Percentiles rank a stretch among this genome's conserved stretches.
Evolutionary conservation across 192 early-diverging fungal genomes (phyloP).

Genomic region (Lobosporangium transversale): DNA sequence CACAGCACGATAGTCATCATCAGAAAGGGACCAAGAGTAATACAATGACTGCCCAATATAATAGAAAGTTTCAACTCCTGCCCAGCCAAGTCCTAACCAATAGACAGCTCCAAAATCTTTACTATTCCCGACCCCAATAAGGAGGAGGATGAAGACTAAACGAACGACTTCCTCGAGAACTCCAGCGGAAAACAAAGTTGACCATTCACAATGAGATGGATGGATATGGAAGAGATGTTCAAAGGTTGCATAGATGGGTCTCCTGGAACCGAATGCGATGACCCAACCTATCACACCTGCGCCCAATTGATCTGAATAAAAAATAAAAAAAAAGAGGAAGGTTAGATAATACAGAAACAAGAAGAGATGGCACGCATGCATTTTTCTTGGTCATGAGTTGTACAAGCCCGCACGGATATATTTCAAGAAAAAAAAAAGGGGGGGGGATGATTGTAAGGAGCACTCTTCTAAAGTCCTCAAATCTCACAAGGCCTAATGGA

Average conservation of each 20-base stretch:
- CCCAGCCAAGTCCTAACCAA: slow-evolving; percentile 56
- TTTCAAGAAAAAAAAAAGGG: too few relatives aligned
- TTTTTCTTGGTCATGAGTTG: too few relatives aligned
- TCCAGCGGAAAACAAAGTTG: slow-evolving; percentile 34
- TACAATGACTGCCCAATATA: slow-evolving; percentile 53
- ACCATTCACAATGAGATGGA: slow-evolving; percentile 20
- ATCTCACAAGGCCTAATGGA: too few relatives aligned
- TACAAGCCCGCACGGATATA: too few relatives aligned
- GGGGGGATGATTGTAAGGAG: too few relatives aligned
- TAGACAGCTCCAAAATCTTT: slow-evolving; percentile 53
- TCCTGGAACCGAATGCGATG: slow-evolving; percentile 30
- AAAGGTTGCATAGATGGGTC: slow-evolving; percentile 42
- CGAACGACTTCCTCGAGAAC: slow-evolving; percentile 38
- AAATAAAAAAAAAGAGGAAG: not conserved
- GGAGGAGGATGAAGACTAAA: not conserved
- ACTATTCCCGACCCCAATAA: not conserved
- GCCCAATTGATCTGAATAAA: slow-evolving; percentile 25
- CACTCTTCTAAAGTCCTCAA: too few relatives aligned
- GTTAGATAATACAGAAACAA: too few relatives aligned
- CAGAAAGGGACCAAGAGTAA: slow-evolving; percentile 24
- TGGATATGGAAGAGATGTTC: slow-evolving; percentile 11
- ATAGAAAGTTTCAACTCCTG: slow-evolving; percentile 45
- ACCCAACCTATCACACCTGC: slow-evolving; percentile 48
- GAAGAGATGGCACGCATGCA: too few relatives aligned
- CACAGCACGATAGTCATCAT: slow-evolving; percentile 21